Evolutionary conservation across 1,284 basidiomycete genomes (phyloP), one percentile per base, ranked within the genome.

Genomic region (Fistulina hepatica): DNA sequence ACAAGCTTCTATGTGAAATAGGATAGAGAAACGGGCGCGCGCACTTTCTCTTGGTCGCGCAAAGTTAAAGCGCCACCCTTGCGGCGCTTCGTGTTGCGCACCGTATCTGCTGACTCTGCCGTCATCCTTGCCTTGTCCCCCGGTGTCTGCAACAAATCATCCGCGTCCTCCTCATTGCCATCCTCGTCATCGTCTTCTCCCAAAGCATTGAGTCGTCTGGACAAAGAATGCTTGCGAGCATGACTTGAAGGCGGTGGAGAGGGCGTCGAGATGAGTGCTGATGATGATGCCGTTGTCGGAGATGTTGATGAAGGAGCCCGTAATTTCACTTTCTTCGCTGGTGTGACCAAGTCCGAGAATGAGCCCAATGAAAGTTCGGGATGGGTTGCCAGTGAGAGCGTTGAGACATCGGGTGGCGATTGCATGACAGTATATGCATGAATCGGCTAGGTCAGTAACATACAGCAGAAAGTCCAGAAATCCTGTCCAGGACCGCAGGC

Each of bases 21-120:
- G 17, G 27, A 16, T 17, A 34, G 6, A 24, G 39, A 23, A 2
- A 21, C 30, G 26, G 26, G 21, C 39, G 32, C 27, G 59, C 70
- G 41, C 51, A 90, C 91, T 73, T 95, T 92, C 61, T 95, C 91
- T 57, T 97, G 92, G 56, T 95, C 92, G 7, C 90, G 70, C 11
- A 97, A 66, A 0, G 91, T 93, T 48, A 94, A 65, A 19, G 83
- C 76, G 3, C 65, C 71, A 1, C 71, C 74, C 53, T 82, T 83
- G 25, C 28, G 15, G 15, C 15, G 15, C 28, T 19, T 31, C 28
- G 28, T 16, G 15, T 31, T 19, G 28, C 28, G 15, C 15, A 31
- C 28, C 28, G 28, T 15, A 13, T 19, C 9, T 13, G 28, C 28
- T 15, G 28, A 16, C 28, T 31, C 28, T 4, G 28, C 15, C 9